These are phyloP conservation scores for Euphorbia tirucalli DNA, from an alignment of 345 rosid genomes.

Conservation along the genomic window DNA sequence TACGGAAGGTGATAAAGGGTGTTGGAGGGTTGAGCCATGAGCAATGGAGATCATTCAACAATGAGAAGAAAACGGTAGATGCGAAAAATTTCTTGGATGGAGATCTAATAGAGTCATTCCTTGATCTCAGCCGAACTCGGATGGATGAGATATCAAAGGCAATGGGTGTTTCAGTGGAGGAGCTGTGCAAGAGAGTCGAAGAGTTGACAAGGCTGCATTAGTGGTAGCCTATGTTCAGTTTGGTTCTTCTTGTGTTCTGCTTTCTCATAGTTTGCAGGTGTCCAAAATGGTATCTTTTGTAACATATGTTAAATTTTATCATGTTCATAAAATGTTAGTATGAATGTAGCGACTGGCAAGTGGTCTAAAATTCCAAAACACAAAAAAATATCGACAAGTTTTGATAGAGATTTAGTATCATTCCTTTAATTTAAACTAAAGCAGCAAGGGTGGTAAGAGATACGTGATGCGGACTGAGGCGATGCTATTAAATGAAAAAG, in stretches of 20 bases:
- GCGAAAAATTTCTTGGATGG: constrained; percentile 84
- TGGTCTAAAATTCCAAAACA: too few relatives aligned
- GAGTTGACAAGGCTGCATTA: constrained; percentile 88
- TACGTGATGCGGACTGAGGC: too few relatives aligned
- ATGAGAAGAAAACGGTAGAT: constrained; percentile 76
- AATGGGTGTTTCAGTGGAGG: constrained; percentile 69
- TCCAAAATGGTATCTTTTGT: neutral
- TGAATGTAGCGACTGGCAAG: too few relatives aligned
- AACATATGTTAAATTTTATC: neutral
- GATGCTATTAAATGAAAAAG: too few relatives aligned
- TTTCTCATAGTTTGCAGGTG: neutral
- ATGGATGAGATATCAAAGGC: constrained; percentile 82
- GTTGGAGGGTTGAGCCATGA: constrained; percentile 94
- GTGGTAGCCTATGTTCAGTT: constrained; percentile 5
- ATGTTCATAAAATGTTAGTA: neutral
- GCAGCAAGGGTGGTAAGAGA: too few relatives aligned
- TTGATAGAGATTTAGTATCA: too few relatives aligned
- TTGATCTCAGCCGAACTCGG: constrained; percentile 62
- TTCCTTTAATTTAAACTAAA: too few relatives aligned
- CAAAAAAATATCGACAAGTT: too few relatives aligned
- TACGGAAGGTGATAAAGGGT: constrained; percentile 86
- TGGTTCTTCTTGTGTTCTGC: neutral
- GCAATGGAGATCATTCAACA: constrained; percentile 91
- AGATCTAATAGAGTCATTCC: constrained; percentile 76
- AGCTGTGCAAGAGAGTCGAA: constrained; percentile 81